Evolutionary conservation across 305 asterid species (phyloP), one percentile per base, ranked within the genome.

Genomic region (Fraxinus nigra): DNA sequence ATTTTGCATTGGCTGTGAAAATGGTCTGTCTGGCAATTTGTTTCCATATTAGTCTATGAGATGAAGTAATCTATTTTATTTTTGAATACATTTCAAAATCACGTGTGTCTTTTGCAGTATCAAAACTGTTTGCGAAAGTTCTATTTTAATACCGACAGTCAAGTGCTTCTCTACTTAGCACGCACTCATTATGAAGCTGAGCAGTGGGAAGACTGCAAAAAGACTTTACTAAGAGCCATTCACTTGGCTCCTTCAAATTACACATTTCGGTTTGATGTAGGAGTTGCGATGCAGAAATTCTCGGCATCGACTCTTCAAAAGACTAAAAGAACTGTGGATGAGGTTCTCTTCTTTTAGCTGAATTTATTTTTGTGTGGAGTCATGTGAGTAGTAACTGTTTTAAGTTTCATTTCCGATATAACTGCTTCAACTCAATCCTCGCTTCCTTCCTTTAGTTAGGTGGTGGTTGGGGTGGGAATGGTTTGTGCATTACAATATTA

Each of bases 121-220:
- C 94, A 96, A 86, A 96, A 96, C 84, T 96, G 99, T 86, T 83
- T 93, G 91, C 95, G 97, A 84, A 96, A 92, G 91, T 96, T 96
- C 88, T 93, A 87, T 86, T 7, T 91, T 70, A 94, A 94, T 87
- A 96, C 97, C 13, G 99, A 96, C 89, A 93, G 95, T 84, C 98
- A 94, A 86, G 95, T 96, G 85, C 97, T 96, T 85, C 98, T 96
- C 85, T 96, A 92, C 91, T 89, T 94, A 80, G 98, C 99, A 80
- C 96, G 99, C 56, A 95, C 98, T 26, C 98, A 96, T 90, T 96
- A 96, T 86, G 99, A 96, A 89, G 98, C 99, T 84, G 99, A 96
- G 79, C 99, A 96, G 87, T 96, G 99, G 99, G 97, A 90, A 87
- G 99, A 96, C 83, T 96, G 99, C 86, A 96, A 91, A 85, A 96